These are phyloP conservation scores for Teratosphaeria pseudoeucalypti DNA, from an alignment of 2,329 filamentous ascomycete genomes.

Conservation along the genomic window DNA sequence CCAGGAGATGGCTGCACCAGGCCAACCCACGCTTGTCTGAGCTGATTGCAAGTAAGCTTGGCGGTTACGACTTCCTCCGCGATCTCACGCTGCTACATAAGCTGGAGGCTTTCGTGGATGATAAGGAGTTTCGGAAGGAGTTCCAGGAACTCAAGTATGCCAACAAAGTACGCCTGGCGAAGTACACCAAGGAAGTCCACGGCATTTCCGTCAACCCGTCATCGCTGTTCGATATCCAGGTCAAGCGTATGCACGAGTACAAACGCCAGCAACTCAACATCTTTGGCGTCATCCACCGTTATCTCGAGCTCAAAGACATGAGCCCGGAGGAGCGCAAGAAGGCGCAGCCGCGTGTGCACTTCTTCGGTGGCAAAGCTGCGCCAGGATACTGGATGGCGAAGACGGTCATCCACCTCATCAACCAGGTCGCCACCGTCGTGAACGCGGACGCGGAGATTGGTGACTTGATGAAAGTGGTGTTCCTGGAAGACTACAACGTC, in stretches of 20 bases:
- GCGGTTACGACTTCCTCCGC: conserved; percentile 74
- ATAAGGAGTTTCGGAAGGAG: conserved; percentile 83
- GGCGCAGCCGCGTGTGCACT: conserved; percentile 75
- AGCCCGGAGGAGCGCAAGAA: conserved; percentile 76
- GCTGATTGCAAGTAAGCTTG: conserved; percentile 81
- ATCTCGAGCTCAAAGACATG: conserved; percentile 80
- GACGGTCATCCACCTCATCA: conserved; percentile 85
- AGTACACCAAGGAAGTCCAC: conserved; percentile 76
- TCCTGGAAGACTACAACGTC: conserved; percentile 97
- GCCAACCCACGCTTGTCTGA: conserved; percentile 88
- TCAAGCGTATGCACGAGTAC: conserved; percentile 98
- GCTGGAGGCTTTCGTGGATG: conserved; percentile 72
- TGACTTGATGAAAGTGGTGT: conserved; percentile 91
- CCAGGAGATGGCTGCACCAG: conserved; percentile 91
- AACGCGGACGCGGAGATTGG: conserved; percentile 90
- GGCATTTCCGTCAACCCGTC: conserved; percentile 76
- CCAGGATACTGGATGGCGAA: conserved; percentile 99
- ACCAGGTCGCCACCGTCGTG: conserved; percentile 77
- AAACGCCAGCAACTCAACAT: conserved; percentile 98
- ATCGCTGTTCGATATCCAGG: conserved; percentile 89
- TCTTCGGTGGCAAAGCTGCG: conserved; percentile 95
- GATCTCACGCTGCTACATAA: conserved; percentile 80
- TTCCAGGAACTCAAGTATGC: conserved; percentile 95
- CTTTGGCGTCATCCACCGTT: conserved; percentile 92
- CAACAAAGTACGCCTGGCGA: conserved; percentile 87